Base-by-base conservation (phyloP, 306 rosid species). In the Lithocarpus polystachyus region DNA sequence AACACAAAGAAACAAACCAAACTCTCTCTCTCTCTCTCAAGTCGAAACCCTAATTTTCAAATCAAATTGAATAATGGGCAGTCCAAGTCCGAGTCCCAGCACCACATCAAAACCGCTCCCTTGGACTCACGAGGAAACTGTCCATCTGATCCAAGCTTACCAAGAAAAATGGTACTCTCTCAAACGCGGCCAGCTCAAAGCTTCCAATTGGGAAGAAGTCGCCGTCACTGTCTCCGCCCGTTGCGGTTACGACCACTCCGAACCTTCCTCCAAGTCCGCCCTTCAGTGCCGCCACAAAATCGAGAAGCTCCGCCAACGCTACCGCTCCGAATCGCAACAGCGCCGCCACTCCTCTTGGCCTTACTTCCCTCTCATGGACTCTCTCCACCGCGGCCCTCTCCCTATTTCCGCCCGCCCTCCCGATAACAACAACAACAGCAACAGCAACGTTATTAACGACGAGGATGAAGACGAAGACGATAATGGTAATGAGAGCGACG, bases 241-340 rank as follows among this genome's bases (percentile, higher is more conserved):
- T 2, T 90, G 98, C 84, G 96, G 97, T 45, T 90, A 90, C 86
- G 88, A 84, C 72, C 53, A 77, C 86, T 76, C 75, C 57, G 80
- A 90, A 22, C 91, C 89, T 6, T 84, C 93, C 68, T 2, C 53
- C 53, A 93, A 93, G 79, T 80, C 94, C 64, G 79, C 94, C 69
- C 79, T 83, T 17, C 98, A 93, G 74, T 91, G 98, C 86, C 98
- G 98, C 64, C 98, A 93, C 82, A 93, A 93, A 83, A 93, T 93
- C 89, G 98, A 93, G 88, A 93, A 93, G 88, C 97, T 93, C 86
- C 98, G 97, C 54, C 96, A 89, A 73, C 95, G 98, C 18, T 87
- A 83, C 81, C 97, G 97, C 14, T 68, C 92, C n/a, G 88, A 86
- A 40, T 40, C 45, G 45, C 45, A 40, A 8, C 45, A 40, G 45